Base-by-base conservation (phyloP, 345 rosid species). In the Microthlaspi erraticum region DNA sequence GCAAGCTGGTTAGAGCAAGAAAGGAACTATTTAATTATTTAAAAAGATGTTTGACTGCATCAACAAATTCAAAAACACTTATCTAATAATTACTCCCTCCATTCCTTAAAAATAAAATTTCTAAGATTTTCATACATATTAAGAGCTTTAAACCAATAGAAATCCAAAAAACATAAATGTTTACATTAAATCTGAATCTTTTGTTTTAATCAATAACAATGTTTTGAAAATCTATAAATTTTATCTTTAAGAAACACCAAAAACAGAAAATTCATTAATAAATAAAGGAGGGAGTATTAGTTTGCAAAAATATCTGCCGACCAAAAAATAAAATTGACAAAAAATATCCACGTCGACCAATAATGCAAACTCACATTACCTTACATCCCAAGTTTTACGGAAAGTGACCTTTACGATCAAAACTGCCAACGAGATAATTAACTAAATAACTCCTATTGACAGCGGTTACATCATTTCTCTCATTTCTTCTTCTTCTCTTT, bases 371-470 rank as follows among this genome's bases (percentile, higher is more conserved):
- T 10, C 36, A 26, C 70, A 43, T 53, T 62, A 17, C 18, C 60
- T 23, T 34, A 72, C 70, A 72, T 34, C 31, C 38, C 70, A 72
- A 34, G 32, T 72, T 64, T 20, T 18, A 62, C 44, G 48, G 76
- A 45, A 63, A 63, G 23, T 44, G 11, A 63, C 41, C 14, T 45
- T 64, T 45, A 1, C 57, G n/a, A 64, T 64, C 20, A 72, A 62
- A 68, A 51, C 68, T 26, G 48, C 43, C 59, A 60, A 70, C 41
- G 37, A 52, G 50, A 59, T 38, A 48, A 5, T 5, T 13, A 48
- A 60, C 17, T 16, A 54, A 23, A 55, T 12, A 42, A 10, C 4
- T 45, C 56, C 8, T 10, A 43, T 48, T 48, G 32, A 34, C 9
- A 1, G 41, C 41, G 45, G 38, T 41, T 43, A 46, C 10, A 65